phyloP scores from a whole-genome alignment of 768 basidiomycete genomes.

The Serendipita sp. region DNA sequence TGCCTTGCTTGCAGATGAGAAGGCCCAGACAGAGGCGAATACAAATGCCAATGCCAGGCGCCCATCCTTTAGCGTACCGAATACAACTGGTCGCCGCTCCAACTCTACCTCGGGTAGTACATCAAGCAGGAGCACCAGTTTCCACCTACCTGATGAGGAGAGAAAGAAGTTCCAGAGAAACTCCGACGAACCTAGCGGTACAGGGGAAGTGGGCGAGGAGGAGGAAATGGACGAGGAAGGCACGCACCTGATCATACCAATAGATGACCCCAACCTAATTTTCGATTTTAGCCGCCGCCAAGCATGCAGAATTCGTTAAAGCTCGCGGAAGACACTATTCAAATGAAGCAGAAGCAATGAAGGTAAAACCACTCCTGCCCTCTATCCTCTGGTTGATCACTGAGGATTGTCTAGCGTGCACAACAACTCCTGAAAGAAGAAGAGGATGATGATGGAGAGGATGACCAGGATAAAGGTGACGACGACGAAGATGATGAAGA shows the following conservation, averaged over 20 bases:
- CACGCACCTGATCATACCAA: slow-evolving; percentile 23
- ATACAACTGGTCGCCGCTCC: background rate
- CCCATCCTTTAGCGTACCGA: slow-evolving; percentile 11
- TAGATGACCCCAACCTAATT: background rate
- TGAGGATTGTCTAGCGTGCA: slow-evolving; percentile 34
- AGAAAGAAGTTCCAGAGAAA: slow-evolving; percentile 35
- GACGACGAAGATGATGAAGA: slow-evolving; percentile 10
- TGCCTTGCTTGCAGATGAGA: slow-evolving; percentile 3
- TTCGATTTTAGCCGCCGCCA: slow-evolving; percentile 48
- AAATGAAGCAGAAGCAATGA: slow-evolving; percentile 87
- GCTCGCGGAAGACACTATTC: slow-evolving; percentile 77
- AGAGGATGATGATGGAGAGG: slow-evolving; percentile 30
- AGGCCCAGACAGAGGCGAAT: background rate
- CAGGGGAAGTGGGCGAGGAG: slow-evolving; percentile 37
- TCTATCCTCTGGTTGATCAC: slow-evolving; percentile 9
- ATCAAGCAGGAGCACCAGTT: slow-evolving; percentile 68
- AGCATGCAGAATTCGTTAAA: slow-evolving; percentile 66
- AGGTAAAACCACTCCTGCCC: slow-evolving; percentile 30
- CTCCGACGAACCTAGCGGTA: slow-evolving; percentile 33
- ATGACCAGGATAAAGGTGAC: slow-evolving; percentile 40
- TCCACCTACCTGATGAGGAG: slow-evolving; percentile 60
- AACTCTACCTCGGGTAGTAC: slow-evolving; percentile 24
- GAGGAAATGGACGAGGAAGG: slow-evolving; percentile 87
- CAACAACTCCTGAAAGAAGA: slow-evolving; percentile 47
- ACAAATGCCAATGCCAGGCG: slow-evolving; percentile 2